Base-by-base conservation (phyloP, 495 filamentous ascomycete species). In the Rusavskia elegans region DNA sequence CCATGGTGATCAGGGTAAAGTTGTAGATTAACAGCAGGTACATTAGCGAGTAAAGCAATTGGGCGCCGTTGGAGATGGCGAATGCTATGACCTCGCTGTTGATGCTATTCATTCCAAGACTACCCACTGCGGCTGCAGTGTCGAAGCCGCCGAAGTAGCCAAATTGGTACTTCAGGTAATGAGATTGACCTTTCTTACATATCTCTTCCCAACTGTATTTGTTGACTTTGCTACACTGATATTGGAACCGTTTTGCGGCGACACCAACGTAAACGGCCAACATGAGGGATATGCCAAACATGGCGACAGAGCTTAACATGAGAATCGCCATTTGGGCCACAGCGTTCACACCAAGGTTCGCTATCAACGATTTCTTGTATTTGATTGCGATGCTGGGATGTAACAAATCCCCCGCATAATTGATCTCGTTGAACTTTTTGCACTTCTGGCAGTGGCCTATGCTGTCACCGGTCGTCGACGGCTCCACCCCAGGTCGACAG, bases 1-100 rank as follows among this genome's bases (percentile, higher is more conserved):
- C 51, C 51, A 48, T 53, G 42, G 5, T 53, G 27, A 53, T 36
- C 13, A 53, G 51, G 29, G 51, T 53, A 20, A 53, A 36, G 29
- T 53, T 53, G 51, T 53, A 53, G 7, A 53, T 37, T 8, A 53
- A 17, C 30, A 53, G 42, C 16, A 53, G 41, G 44, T 53, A 53
- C 13, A 53, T 25, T 4, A 48, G 8, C 42, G 51, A 53, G 23
- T 53, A 46, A 2, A 53, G 30, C 16, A 53, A 23, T 37, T 53
- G 51, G 2, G 42, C 42, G 0, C 51, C 51, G 51, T 48, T 53
- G 20, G 44, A 46, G 44, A 53, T 48, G 29, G 36, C 40, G 38
- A 53, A 53, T 16, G 51, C 51, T 19, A 11, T 39, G 9, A 48
- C 14, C 29, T 53, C 51, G 30, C 44, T 53, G n/a, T 16, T 49